Evolutionary conservation across 2,329 filamentous ascomycete species (phyloP).

Genomic region (Pestalotiopsis fici): DNA sequence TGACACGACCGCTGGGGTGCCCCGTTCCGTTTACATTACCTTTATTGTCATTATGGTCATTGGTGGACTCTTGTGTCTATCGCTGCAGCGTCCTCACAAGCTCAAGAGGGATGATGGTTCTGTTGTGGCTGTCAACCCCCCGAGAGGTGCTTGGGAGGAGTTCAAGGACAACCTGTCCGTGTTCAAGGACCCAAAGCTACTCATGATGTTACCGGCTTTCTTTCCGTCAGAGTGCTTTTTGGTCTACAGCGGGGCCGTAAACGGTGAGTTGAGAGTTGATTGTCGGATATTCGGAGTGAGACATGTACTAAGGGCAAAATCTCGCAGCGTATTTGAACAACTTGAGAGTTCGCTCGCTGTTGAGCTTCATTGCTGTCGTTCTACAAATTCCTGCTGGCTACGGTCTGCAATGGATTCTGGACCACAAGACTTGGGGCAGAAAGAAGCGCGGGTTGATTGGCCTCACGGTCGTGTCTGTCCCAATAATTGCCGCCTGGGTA

Average conservation of each 20-base stretch:
- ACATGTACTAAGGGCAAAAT: background rate
- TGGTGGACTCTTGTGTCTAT: slow-evolving; percentile 10
- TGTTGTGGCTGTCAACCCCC: slow-evolving; percentile 23
- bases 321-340: slow-evolving; percentile 8
- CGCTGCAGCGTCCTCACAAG: slow-evolving; percentile 21
- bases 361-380: slow-evolving; percentile 30
- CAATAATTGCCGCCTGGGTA: slow-evolving; percentile 27
- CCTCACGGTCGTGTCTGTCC: slow-evolving; percentile 21
- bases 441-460: slow-evolving; percentile 20
- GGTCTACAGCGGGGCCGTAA: slow-evolving; percentile 33
- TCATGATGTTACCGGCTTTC: slow-evolving; percentile 25
- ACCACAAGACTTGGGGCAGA: slow-evolving; percentile 10
- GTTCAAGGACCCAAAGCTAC: slow-evolving; percentile 21
- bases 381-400: slow-evolving; percentile 30
- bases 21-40: slow-evolving; percentile 24
- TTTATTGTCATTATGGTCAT: slow-evolving; percentile 25
- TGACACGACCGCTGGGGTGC: slow-evolving; percentile 14
- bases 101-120: slow-evolving; percentile 27
- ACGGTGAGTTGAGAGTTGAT: slow-evolving; percentile 10
- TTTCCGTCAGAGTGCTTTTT: slow-evolving; percentile 30
- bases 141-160: slow-evolving; percentile 25
- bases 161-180: slow-evolving; percentile 26
- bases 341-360: slow-evolving; percentile 15
- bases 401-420: slow-evolving; percentile 21
- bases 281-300: background rate